phyloP scores from a whole-genome alignment of 176 grass and related monocot genomes.

The Musa itinerans region DNA sequence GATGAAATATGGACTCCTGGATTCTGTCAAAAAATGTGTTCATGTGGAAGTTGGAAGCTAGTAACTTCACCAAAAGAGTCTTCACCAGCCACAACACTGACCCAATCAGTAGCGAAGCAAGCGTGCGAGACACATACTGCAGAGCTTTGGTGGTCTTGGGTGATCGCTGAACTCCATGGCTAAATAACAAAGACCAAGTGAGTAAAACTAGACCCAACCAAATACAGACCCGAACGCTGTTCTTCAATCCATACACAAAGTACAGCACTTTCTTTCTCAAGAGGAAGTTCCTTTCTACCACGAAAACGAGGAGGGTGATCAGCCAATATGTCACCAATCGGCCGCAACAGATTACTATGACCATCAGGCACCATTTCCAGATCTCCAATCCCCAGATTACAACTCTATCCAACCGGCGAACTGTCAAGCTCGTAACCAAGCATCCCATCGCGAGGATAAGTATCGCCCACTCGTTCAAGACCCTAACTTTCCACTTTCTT shows the following conservation, averaged over 20 bases:
- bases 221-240: conserved; percentile 58
- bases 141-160: conserved; percentile 5
- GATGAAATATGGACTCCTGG: conserved; percentile 82
- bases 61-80: conserved; percentile 77
- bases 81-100: conserved; percentile 32
- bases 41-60: conserved; percentile 81
- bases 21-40: conserved; percentile 94
- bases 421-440: conserved; percentile 56
- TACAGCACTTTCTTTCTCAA: conserved; percentile 89
- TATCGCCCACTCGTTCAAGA: conserved; percentile 34
- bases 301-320: conserved; percentile 48
- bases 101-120: conserved; percentile 19
- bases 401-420: conserved; percentile 24
- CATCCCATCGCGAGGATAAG: conserved; percentile 57
- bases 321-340: conserved; percentile 64
- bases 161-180: conserved; percentile 27
- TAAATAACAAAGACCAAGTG: conserved; percentile 70
- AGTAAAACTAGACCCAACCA: conserved; percentile 65
- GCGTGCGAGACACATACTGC: background rate
- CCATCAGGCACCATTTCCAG: conserved; percentile 96
- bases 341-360: conserved; percentile 64
- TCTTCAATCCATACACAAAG: conserved; percentile 85
- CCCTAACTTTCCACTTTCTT: conserved; percentile 35
- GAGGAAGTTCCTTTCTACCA: conserved; percentile 90
- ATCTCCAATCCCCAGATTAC: conserved; percentile 61